Conservation (phyloP, 352 stramenopile species). For the Pythium rhizo-oryzae region DNA sequence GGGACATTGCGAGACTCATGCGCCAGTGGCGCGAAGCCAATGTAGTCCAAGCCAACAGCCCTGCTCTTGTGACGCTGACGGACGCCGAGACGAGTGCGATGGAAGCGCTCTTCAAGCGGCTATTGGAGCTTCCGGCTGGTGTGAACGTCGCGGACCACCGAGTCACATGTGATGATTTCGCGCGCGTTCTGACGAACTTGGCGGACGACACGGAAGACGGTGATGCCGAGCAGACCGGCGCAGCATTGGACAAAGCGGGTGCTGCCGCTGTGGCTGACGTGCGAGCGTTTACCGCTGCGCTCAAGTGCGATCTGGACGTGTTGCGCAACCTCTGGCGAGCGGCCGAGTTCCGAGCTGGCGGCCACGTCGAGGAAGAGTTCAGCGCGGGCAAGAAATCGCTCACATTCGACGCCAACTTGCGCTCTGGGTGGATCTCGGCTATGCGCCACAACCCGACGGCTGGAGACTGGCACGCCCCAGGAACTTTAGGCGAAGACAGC, state of each 20-base stretch:
- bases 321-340: constrained; percentile 69
- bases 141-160: constrained; percentile 42
- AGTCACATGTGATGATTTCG: constrained; percentile 78
- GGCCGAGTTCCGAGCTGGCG: constrained; percentile 63
- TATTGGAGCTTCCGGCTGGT: constrained; percentile 52
- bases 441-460: constrained; percentile 71
- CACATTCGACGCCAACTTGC: constrained; percentile 74
- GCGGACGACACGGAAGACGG: constrained; percentile 25
- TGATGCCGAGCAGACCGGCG: background rate
- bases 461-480: constrained; percentile 54
- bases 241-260: background rate
- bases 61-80: background rate
- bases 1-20: constrained; percentile 50
- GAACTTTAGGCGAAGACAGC: constrained; percentile 10
- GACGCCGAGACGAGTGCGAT: background rate
- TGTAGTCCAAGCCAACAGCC: background rate
- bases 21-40: constrained; percentile 36
- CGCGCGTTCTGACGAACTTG: constrained; percentile 51
- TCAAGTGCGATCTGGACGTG: constrained; percentile 56
- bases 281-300: constrained; percentile 41
- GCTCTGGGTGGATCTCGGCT: constrained; percentile 74
- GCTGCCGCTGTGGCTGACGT: constrained; percentile 39
- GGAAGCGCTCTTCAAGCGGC: constrained; percentile 16
- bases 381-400: constrained; percentile 39
- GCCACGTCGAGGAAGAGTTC: constrained; percentile 30